Base-by-base conservation (phyloP, 208 protist genomes). In the Leishmania gerbilli region DNA sequence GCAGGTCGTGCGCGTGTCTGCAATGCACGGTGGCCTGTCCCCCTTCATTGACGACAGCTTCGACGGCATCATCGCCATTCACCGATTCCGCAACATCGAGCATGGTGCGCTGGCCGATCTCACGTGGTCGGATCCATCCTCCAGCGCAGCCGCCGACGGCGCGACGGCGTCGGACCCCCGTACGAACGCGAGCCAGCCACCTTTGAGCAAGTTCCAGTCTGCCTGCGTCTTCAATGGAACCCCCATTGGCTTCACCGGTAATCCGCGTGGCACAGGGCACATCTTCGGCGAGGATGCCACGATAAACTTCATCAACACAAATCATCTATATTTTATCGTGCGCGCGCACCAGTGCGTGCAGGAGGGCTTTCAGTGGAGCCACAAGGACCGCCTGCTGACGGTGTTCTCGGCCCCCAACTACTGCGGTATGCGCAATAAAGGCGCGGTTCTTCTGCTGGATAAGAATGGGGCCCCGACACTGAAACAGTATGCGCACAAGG, bases 361-460 rank as follows among this genome's bases (percentile, higher is more conserved):
- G 56, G 97, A 99, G 76, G 99, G 99, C 2, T 99, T 99, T 87
- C 98, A 99, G 88, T 99, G 99, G 91, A 99, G 98, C 51, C 99
- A 99, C 49, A 96, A 99, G 65, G 84, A 98, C 34, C 95, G 99
- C 80, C 91, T 99, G 74, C 97, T 99, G 55, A 99, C 99, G 1
- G 77, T 99, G 11, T 99, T 99, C 90, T 99, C 98, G 0, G 99
- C 99, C 1, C 98, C 99, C 21, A 99, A 99, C 89, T 99, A 99
- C 91, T 99, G 99, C 85, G 99, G 99, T 75, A 98, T 99, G 85
- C 99, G 99, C 75, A 99, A 99, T 87, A 98, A 99, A 31, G 99
- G 99, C 2, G 98, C 99, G 3, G 98, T 99, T 53, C 83, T 97
- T 42, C 86, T 95, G 74, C 74, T 97, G 6, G 89, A 96, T 74